A percentile compares a stretch with the other conserved stretches of the same genome.
phyloP scores from a whole-genome alignment of 1,139 yeast genomes.

The Geotrichum fermentans region DNA sequence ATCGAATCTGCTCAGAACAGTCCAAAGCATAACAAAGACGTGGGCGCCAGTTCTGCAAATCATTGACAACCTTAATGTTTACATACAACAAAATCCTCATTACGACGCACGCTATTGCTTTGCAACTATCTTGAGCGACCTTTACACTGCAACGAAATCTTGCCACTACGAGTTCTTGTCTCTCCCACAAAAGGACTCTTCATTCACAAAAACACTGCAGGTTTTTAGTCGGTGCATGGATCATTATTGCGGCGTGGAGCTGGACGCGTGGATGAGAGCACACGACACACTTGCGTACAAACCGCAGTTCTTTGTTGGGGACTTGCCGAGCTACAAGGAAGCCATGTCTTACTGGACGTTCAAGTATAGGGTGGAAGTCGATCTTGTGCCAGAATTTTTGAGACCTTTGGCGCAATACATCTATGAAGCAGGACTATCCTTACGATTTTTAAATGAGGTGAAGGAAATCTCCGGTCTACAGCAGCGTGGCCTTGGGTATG shows the following conservation, averaged over 20 bases:
- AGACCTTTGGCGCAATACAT: slow-evolving; percentile 1
- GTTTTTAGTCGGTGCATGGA: slow-evolving; percentile 10
- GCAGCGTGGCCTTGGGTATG: background rate
- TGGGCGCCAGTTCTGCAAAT: slow-evolving; percentile 8
- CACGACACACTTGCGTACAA: background rate
- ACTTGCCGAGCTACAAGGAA: background rate
- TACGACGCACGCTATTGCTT: slow-evolving; percentile 5
- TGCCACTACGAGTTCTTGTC: background rate
- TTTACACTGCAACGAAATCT: slow-evolving; percentile 1
- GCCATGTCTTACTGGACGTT: slow-evolving; percentile 1
- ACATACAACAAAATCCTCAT: background rate
- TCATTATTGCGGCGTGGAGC: background rate
- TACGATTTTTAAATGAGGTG: slow-evolving; percentile 3
- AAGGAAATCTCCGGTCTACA: background rate
- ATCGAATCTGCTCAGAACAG: background rate
- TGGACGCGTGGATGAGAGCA: slow-evolving; percentile 8
- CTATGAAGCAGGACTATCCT: slow-evolving; percentile 10
- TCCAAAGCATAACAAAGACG: slow-evolving; percentile 2
- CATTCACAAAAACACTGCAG: slow-evolving; percentile 3
- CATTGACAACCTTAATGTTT: background rate
- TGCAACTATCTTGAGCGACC: background rate
- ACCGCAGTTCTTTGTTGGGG: background rate
- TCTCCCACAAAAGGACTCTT: background rate
- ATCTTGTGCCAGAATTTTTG: slow-evolving; percentile 4
- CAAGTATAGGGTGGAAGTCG: background rate